Base-by-base conservation (phyloP, 495 filamentous ascomycete genomes). In the Aspergillus leporis region DNA sequence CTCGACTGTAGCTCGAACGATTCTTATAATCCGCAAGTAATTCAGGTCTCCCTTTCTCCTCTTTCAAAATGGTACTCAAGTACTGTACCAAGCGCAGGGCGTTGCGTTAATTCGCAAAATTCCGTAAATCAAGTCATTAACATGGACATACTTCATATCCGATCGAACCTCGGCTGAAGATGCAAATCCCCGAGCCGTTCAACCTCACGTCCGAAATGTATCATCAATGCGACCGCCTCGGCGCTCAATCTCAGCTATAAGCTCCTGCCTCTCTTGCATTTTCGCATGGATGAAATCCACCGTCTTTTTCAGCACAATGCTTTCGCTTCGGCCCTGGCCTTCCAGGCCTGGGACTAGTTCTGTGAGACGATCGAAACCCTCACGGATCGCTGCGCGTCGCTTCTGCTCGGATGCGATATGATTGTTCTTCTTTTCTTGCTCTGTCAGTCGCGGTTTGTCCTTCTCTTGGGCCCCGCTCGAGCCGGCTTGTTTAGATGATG, bases 401-500 rank as follows among this genome's bases (percentile, higher is more conserved):
- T 96, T 96, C 70, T 95, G 89, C 71, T 97, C 93, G 1, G 89
- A 92, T 9, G 84, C 85, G 62, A 96, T 94, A 67, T 96, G 92
- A 64, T 96, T 97, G 60, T 85, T 85, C 74, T 94, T 95, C 79
- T 94, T 96, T 70, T 96, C 88, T 59, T 89, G 83, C 55, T 93
- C 90, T 4, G 88, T 91, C 55, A 96, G 78, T 19, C 91, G 85
- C n/a, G 89, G 89, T 63, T 86, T 87, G 30, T 90, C 87, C 48
- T 79, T 77, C 16, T 78, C 76, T 40, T 68, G 66, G 56, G 86
- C 85, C 8, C 74, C 62, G 40, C 81, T 70, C 1, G 86, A 78
- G 25, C 80, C 58, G 52, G 56, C 62, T 13, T 71, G 72, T 40
- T 71, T 74, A 16, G 72, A 93, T 73, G 53, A 91, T 74, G 28